Conservation (phyloP, 176 grass and related monocot genomes). For the Bolboschoenus planiculmis region DNA sequence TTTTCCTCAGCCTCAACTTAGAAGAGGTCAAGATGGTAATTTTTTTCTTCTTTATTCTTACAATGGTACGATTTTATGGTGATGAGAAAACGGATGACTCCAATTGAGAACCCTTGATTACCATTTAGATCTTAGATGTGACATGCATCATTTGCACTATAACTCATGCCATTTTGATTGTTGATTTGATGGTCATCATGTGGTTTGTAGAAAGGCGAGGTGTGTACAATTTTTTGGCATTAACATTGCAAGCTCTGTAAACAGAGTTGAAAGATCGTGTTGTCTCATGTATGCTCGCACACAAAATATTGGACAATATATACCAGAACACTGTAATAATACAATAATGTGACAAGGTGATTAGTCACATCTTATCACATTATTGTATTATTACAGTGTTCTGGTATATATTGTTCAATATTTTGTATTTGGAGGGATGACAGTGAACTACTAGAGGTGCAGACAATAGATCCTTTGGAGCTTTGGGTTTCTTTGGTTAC, state of each 20-base stretch:
- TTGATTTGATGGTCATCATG: not conserved
- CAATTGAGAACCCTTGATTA: not conserved
- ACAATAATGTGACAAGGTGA: not conserved
- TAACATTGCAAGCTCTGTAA: not conserved
- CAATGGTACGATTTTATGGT: not conserved
- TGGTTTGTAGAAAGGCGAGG: not conserved
- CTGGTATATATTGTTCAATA: not conserved
- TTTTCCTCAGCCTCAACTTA: slow-evolving; percentile 46
- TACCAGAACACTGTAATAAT: not conserved
- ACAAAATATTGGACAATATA: not conserved
- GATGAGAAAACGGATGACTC: not conserved
- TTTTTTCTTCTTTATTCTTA: not conserved
- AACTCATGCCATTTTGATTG: not conserved
- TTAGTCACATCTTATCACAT: not conserved
- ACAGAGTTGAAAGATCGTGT: not conserved
- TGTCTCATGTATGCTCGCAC: not conserved
- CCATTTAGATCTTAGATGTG: not conserved
- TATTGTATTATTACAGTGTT: not conserved
- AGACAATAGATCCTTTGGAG: not conserved
- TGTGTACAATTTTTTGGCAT: not conserved
- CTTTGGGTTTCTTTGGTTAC: not conserved
- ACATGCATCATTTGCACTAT: not conserved
- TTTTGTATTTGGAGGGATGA: not conserved
- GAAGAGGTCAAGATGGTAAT: slow-evolving; percentile 74
- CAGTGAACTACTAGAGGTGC: not conserved